Evolutionary conservation across 495 filamentous ascomycete species (phyloP).

Genomic region (Xeromyces bisporus): DNA sequence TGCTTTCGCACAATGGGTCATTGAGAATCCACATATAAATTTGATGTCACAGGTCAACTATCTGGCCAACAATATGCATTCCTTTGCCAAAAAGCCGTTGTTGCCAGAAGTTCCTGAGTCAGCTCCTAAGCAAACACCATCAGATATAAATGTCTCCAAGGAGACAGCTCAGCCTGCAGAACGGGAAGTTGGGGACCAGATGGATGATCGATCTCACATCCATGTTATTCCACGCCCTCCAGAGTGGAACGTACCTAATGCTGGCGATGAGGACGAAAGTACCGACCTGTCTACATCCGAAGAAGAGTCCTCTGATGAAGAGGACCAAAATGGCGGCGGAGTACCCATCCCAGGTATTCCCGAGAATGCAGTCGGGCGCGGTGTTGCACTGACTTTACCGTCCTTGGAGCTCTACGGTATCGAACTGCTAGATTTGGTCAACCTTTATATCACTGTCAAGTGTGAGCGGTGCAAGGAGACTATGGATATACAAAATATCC

Average conservation of each 20-base stretch:
- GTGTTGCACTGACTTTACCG: slow-evolving; percentile 70
- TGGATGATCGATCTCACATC: slow-evolving; percentile 44
- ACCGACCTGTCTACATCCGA: slow-evolving; percentile 22
- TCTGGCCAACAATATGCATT: slow-evolving; percentile 55
- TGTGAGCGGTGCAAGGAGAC: slow-evolving; percentile 72
- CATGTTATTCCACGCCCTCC: slow-evolving; percentile 65
- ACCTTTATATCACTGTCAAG: slow-evolving; percentile 57
- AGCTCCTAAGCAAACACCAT: slow-evolving; percentile 7
- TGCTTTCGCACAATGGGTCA: slow-evolving; percentile 44
- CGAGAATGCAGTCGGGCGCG: slow-evolving; percentile 31
- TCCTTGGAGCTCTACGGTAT: slow-evolving; percentile 65
- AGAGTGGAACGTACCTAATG: slow-evolving; percentile 47
- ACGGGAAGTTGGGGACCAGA: not conserved
- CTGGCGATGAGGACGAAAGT: slow-evolving; percentile 20
- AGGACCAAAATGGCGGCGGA: slow-evolving; percentile 30
- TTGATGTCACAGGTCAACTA: slow-evolving; percentile 66
- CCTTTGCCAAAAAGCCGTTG: slow-evolving; percentile 39
- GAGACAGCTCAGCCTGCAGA: slow-evolving; percentile 2
- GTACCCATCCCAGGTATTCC: slow-evolving; percentile 16
- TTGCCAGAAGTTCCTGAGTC: slow-evolving; percentile 10
- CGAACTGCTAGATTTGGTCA: slow-evolving; percentile 57
- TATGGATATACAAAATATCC: slow-evolving; percentile 54
- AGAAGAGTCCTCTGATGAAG: slow-evolving; percentile 30
- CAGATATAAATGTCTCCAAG: slow-evolving; percentile 3
- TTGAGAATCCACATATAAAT: slow-evolving; percentile 39